These are phyloP conservation scores for Alloteropsis semialata DNA, from an alignment of 176 grass and related monocot genomes.

Conservation along the genomic window DNA sequence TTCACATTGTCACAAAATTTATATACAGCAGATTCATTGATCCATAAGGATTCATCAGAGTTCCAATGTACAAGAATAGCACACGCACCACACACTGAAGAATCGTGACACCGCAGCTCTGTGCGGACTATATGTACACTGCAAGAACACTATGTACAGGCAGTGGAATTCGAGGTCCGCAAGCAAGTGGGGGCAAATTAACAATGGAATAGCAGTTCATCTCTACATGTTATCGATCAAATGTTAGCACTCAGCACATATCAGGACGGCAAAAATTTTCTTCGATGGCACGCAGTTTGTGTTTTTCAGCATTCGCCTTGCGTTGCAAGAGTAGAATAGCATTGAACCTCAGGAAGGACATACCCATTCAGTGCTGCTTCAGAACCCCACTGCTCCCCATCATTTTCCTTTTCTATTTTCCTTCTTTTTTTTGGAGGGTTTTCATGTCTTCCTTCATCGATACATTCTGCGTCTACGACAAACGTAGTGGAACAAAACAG, in stretches of 20 bases:
- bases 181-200: slow-evolving; percentile 38
- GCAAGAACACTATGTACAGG: slow-evolving; percentile 25
- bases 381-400: slow-evolving; percentile 40
- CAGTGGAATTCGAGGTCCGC: slow-evolving; percentile 18
- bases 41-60: slow-evolving; percentile 16
- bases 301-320: slow-evolving; percentile 48
- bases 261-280: slow-evolving; percentile 19
- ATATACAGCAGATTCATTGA: slow-evolving; percentile 34
- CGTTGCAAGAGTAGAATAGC: slow-evolving; percentile 38
- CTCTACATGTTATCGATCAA: slow-evolving; percentile 24
- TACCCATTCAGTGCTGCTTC: slow-evolving; percentile 46
- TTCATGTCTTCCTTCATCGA: slow-evolving; percentile 57
- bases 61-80: slow-evolving; percentile 32
- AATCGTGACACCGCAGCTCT: slow-evolving; percentile 28
- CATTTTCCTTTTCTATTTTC: not conserved
- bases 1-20: not conserved
- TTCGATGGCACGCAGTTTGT: slow-evolving; percentile 21
- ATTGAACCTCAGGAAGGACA: slow-evolving; percentile 54
- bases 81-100: slow-evolving; percentile 5
- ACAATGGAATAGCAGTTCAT: slow-evolving; percentile 32
- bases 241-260: slow-evolving; percentile 37
- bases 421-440: slow-evolving; percentile 34
- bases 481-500: slow-evolving; percentile 25
- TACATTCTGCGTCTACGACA: slow-evolving; percentile 19
- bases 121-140: slow-evolving; percentile 31